Percentiles rank a stretch among this genome's conserved stretches.
These are phyloP conservation scores for Furcasterigmium furcatum DNA, from an alignment of 2,329 filamentous ascomycete species.

Conservation along the genomic window DNA sequence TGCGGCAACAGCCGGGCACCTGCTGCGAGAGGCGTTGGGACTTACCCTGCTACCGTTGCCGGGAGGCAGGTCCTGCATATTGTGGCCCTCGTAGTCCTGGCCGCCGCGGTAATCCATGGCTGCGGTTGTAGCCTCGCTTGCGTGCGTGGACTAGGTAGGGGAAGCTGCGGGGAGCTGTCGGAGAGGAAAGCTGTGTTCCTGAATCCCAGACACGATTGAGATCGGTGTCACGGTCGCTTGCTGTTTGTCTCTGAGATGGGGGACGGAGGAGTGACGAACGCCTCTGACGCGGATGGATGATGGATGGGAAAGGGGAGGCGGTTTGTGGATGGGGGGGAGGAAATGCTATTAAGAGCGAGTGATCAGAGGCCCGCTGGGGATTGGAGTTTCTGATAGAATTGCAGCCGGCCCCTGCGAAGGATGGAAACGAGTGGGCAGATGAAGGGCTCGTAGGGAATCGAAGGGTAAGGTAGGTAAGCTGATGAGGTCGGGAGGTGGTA, in stretches of 20 bases:
- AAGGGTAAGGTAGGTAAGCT: not conserved
- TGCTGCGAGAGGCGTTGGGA: slow-evolving; percentile 14
- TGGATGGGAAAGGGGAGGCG: not conserved
- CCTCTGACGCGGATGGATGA: too few species aligned
- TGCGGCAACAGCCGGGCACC: too few species aligned
- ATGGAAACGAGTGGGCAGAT: slow-evolving; percentile 6
- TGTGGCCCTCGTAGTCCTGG: slow-evolving; percentile 58
- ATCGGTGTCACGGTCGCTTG: not conserved
- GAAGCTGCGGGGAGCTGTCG: not conserved
- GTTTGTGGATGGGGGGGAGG: too few species aligned
- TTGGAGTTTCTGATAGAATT: not conserved
- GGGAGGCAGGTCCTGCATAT: slow-evolving; percentile 62
- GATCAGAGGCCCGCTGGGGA: not conserved
- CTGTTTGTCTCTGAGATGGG: too few species aligned
- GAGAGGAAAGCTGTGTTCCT: not conserved
- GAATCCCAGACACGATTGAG: not conserved
- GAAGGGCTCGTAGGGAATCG: slow-evolving; percentile 4
- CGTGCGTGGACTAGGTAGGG: too few species aligned
- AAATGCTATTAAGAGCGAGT: not conserved
- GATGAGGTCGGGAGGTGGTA: not conserved
- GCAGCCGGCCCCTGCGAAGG: not conserved
- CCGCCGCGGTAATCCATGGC: slow-evolving; percentile 61
- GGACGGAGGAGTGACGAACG: too few species aligned
- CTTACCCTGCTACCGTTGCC: slow-evolving; percentile 52
- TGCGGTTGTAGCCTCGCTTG: slow-evolving; percentile 7